phyloP scores from a whole-genome alignment of 75 land plant species.

The Sequoia sempervirens region DNA sequence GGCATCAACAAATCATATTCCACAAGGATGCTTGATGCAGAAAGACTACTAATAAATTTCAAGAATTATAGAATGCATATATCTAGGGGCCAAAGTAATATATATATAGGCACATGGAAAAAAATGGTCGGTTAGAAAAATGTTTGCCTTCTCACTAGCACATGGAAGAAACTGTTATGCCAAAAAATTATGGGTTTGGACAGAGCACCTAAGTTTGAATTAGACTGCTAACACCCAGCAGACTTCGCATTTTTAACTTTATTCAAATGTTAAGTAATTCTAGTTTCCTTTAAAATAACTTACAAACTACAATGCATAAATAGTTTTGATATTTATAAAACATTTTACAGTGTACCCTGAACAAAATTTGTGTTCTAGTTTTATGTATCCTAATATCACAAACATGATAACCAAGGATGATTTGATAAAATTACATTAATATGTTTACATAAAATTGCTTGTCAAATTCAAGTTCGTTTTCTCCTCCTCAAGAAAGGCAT shows the following conservation, averaged over 20 bases:
- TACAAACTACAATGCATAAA: not conserved
- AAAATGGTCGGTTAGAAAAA: too few relatives aligned
- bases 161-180: not conserved
- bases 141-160: too few relatives aligned
- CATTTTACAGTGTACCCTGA: not conserved
- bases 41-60: too few relatives aligned
- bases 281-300: not conserved
- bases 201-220: not conserved
- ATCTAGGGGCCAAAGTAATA: too few relatives aligned
- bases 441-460: not conserved
- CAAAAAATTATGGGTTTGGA: not conserved
- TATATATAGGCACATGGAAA: too few relatives aligned
- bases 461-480: slow-evolving; percentile 13
- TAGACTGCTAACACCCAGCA: not conserved
- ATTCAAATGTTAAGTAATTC: not conserved
- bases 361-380: not conserved
- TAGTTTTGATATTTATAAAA: not conserved
- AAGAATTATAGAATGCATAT: too few relatives aligned
- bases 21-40: too few relatives aligned
- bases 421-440: not conserved
- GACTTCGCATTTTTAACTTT: not conserved
- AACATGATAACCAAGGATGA: not conserved
- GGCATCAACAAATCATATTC: too few relatives aligned
- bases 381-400: not conserved
- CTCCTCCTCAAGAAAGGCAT: slow-evolving; percentile 44